Base-by-base conservation (phyloP, 495 filamentous ascomycete genomes). In the Podospora pseudopauciseta region DNA sequence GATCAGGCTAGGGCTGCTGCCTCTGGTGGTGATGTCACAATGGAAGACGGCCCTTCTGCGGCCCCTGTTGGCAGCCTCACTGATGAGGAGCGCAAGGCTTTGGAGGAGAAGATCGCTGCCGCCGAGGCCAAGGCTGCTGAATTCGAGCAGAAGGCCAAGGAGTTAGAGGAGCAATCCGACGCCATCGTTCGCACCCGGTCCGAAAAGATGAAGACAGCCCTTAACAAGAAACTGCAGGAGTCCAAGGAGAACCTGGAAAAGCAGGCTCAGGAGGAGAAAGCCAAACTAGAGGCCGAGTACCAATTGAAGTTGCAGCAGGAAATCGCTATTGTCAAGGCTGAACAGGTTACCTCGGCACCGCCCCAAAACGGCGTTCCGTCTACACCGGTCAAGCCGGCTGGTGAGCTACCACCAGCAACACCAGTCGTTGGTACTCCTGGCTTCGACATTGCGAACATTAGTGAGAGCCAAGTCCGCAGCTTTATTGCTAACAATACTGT, bases 181-280 rank as follows among this genome's bases (percentile, higher is more conserved):
- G 73, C 65, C 58, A 89, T 86, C 65, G 75, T 90, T 63, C 88
- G 90, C 70, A 81, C 84, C 65, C 85, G 91, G 34, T 85, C 89
- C 1, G 89, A 93, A 7, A 87, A 85, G 73, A 87, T 95, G 85
- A 94, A 92, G 76, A 84, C 84, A 20, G 78, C 84, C 13, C 86
- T 92, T 67, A 90, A 88, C 66, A 88, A 85, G 71, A 92, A 89
- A 73, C 80, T 96, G 5, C 81, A 77, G 4, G 90, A 94, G 67
- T 81, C 86, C 9, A 86, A 85, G 67, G 80, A 86, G 68, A 64
- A 72, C 5, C 64, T 76, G 65, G 72, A 76, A 71, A 80, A 72
- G 32, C 75, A 80, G 49, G 67, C 78, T n/a, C 79, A 85, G 65
- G 82, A 86, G 68, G 80, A 87, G 7, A 84, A 86, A 66, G 86